These are phyloP conservation scores for Pythium brachiatum DNA, from an alignment of 352 stramenopile genomes.

Conservation along the genomic window DNA sequence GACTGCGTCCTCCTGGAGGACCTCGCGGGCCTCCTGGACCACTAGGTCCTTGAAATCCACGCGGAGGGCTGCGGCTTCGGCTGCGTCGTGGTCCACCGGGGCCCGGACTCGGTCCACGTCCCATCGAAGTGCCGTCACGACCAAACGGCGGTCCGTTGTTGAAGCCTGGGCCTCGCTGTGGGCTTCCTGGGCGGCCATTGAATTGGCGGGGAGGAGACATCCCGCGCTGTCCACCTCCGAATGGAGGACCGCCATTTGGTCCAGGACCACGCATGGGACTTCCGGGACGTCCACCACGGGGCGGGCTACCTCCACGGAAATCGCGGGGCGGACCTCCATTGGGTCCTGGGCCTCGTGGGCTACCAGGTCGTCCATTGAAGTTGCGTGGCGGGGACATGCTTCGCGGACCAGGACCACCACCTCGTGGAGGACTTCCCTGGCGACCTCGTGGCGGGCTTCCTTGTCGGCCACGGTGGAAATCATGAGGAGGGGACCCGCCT, in stretches of 20 bases:
- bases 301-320: background rate
- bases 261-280: slow-evolving; percentile 1
- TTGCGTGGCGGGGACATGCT: slow-evolving; percentile 12
- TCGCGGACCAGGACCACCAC: slow-evolving; percentile 1
- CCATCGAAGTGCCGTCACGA: background rate
- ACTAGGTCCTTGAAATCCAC: too few relatives aligned
- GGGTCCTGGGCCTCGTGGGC: too few relatives aligned
- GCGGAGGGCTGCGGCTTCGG: slow-evolving; percentile 11
- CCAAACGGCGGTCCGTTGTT: background rate
- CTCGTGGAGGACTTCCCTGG: background rate
- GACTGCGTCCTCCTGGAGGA: background rate
- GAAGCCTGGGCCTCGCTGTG: background rate
- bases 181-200: background rate
- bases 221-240: background rate
- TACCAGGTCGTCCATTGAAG: slow-evolving; percentile 3
- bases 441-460: background rate
- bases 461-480: background rate
- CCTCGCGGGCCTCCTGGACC: too few relatives aligned
- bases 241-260: slow-evolving; percentile 3
- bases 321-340: background rate
- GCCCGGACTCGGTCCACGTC: background rate
- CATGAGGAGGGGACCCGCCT: background rate
- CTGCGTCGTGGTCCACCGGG: slow-evolving; percentile 6
- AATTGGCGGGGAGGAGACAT: background rate
- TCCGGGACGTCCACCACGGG: background rate